Conservation (phyloP, 495 filamentous ascomycete genomes). For the Cercophora newfieldiana region DNA sequence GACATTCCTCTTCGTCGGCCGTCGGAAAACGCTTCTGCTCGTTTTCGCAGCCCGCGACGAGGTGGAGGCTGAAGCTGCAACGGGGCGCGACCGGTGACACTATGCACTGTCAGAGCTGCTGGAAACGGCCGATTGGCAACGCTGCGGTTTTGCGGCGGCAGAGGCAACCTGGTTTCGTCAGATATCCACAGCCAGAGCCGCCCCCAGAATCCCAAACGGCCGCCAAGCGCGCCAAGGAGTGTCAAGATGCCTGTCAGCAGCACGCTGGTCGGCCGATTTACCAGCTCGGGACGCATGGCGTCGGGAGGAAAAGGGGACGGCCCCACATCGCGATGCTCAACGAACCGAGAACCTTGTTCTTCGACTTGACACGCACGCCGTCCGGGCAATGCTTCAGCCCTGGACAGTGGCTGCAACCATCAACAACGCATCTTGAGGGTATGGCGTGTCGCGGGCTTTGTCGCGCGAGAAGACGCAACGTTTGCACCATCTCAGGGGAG, state of each 20-base stretch:
- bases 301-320: neutral
- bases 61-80: neutral
- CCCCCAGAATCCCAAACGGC: constrained; percentile 4
- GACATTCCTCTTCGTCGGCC: neutral
- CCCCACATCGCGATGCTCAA: neutral
- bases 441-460: too few relatives aligned
- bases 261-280: neutral
- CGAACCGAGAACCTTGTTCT: neutral
- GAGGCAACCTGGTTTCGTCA: neutral
- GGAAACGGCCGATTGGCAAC: neutral
- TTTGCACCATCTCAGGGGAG: too few relatives aligned
- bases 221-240: constrained; percentile 7
- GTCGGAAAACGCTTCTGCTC: too few relatives aligned
- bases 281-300: constrained; percentile 1
- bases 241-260: neutral
- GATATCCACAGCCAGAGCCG: neutral
- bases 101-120: neutral
- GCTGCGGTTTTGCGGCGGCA: neutral
- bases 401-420: too few relatives aligned
- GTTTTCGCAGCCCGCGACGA: neutral
- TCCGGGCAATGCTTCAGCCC: too few relatives aligned
- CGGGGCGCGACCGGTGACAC: too few relatives aligned
- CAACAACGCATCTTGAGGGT: too few relatives aligned
- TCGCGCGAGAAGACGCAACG: too few relatives aligned
- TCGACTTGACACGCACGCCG: neutral